Base-by-base conservation (phyloP, 805 yeast species). In the Cyberlindnera veronae region DNA sequence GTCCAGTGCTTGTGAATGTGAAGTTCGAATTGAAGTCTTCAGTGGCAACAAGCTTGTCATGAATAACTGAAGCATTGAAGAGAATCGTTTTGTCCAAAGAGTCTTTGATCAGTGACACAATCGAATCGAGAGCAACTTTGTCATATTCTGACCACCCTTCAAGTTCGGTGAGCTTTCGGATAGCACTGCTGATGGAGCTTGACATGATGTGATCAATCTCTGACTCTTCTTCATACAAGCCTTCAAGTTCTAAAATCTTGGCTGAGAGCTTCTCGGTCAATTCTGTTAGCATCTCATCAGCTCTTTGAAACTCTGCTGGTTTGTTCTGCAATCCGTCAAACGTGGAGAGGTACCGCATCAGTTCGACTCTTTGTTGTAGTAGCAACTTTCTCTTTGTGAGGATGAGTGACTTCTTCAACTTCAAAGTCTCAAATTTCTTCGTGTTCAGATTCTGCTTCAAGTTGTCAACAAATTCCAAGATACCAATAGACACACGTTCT, bases 71-170 rank as follows among this genome's bases (percentile, higher is more conserved):
- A 1, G 86, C 72, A 46, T 72, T 72, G 41, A 75, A 69, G 17
- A 81, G 57, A 6, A 81, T 66, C 27, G 80, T 80, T 37, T 66
- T 69, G 29, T 79, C 79, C 3, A 77, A 59, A 0, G 69, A 57
- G 18, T 74, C 77, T 24, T 67, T 70, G 26, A 81, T 57, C 22
- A 68, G 54, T 1, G 61, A 57, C 4, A 78, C 53, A 33, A 67
- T 59, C 3, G 61, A 53, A 13, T 73, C 69, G 41, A 72, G 76
- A 1, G 68, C 42, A 2, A 55, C 38, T 3, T 72, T 62, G 55
- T 77, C 77, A 23, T 55, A 50, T 0, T 64, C 67, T 13, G 65
- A 50, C 89, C 90, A 84, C 4, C 71, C 63, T 24, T 77, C 82
- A 49, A 72, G 57, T 38, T 80, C 82, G 29, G 64, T 53, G 15